Evolutionary conservation across 176 grass and related monocot genomes (phyloP).

Genomic region (Oryza glumipatula): DNA sequence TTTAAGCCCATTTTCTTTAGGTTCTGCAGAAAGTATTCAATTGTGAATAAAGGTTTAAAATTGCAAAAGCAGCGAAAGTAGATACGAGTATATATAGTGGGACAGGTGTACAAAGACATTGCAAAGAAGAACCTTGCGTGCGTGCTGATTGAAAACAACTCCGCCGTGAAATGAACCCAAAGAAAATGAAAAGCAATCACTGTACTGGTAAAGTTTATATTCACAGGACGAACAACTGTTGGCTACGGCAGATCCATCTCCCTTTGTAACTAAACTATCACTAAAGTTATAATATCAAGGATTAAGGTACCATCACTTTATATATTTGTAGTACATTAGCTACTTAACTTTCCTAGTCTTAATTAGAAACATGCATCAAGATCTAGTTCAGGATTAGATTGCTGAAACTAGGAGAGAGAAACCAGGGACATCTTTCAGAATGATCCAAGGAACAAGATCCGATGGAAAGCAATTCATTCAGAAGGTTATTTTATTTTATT

Average conservation of each 20-base stretch:
- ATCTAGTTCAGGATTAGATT: background rate
- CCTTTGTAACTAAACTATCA: background rate
- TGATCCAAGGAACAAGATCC: conserved; percentile 20
- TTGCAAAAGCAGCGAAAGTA: background rate
- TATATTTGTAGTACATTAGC: background rate
- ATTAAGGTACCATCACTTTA: background rate
- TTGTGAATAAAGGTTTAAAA: conserved; percentile 32
- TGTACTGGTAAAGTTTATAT: background rate
- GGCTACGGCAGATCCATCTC: background rate
- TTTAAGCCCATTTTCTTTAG: conserved; percentile 15
- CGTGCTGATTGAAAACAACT: background rate
- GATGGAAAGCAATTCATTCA: background rate
- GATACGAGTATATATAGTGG: conserved; percentile 38
- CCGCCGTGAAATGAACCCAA: background rate
- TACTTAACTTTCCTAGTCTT: background rate
- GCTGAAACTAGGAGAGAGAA: background rate
- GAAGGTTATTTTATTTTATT: background rate
- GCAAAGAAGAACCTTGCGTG: background rate
- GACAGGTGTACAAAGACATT: conserved; percentile 3
- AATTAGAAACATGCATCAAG: conserved; percentile 12
- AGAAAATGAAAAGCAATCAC: background rate
- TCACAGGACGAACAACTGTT: background rate
- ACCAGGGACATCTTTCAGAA: background rate
- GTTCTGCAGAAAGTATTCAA: conserved; percentile 18
- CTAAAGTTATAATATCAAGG: background rate